Evolutionary conservation across 108 stramenopile genomes (phyloP).

Genomic region (Skeletonema grethae): DNA sequence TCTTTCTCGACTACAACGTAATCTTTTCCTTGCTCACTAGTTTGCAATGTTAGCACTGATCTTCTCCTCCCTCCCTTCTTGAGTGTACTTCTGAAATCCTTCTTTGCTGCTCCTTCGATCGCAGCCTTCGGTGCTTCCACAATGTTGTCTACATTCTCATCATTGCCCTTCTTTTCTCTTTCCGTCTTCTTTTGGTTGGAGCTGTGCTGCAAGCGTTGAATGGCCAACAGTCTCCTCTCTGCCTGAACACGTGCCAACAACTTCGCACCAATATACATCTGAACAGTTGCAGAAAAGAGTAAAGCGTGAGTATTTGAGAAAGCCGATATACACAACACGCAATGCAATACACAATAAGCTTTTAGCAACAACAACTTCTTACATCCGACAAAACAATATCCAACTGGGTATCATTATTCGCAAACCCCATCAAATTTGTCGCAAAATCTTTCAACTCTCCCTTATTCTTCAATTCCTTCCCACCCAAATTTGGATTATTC

Average conservation of each 20-base stretch:
- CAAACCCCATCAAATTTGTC: slow-evolving; percentile 46
- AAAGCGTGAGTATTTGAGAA: neutral
- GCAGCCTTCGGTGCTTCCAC: neutral
- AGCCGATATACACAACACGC: neutral
- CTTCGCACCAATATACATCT: slow-evolving; percentile 41
- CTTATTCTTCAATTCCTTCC: slow-evolving; percentile 43
- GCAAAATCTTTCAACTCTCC: slow-evolving; percentile 52
- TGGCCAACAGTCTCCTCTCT: slow-evolving; percentile 25
- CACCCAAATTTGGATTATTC: slow-evolving; percentile 18
- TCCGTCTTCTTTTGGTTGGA: slow-evolving; percentile 11
- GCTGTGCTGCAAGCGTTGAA: slow-evolving; percentile 25
- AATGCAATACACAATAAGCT: neutral
- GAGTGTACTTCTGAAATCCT: neutral
- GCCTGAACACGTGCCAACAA: slow-evolving; percentile 45
- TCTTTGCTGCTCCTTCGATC: neutral
- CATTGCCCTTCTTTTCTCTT: neutral
- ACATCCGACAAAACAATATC: slow-evolving; percentile 35
- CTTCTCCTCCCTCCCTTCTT: neutral
- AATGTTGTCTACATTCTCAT: neutral
- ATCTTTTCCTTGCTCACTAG: slow-evolving; percentile 15
- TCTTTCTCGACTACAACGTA: slow-evolving; percentile 31
- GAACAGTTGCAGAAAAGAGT: neutral
- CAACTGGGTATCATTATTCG: slow-evolving; percentile 44
- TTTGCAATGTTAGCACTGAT: slow-evolving; percentile 31
- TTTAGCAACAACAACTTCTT: neutral